These are phyloP conservation scores for Vanrija sp. DNA, from an alignment of 1,284 basidiomycete genomes.

Conservation along the genomic window DNA sequence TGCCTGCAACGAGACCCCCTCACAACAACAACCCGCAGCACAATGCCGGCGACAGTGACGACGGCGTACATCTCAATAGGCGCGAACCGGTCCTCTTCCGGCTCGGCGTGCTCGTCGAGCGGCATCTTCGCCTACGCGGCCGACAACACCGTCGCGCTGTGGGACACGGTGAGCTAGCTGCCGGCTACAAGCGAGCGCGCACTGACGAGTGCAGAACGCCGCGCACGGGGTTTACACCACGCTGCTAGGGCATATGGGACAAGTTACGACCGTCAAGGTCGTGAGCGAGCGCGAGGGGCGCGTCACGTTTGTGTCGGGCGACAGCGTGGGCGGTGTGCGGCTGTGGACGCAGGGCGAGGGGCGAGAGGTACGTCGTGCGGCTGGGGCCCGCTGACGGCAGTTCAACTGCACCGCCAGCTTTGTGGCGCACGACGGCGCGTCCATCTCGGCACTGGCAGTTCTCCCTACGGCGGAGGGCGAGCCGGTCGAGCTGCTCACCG, in stretches of 20 bases:
- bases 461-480: constrained; percentile 17
- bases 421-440: constrained; percentile 61
- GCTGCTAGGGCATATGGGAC: constrained; percentile 66
- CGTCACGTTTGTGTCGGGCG: constrained; percentile 65
- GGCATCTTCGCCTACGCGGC: constrained; percentile 73
- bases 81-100: constrained; percentile 67
- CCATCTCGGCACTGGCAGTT: constrained; percentile 64
- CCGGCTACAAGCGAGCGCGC: not conserved
- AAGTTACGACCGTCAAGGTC: constrained; percentile 74
- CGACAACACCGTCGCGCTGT: constrained; percentile 69
- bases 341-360: constrained; percentile 39
- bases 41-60: constrained; percentile 19
- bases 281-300: constrained; percentile 31
- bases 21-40: not conserved
- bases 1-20: too few species aligned
- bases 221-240: constrained; percentile 61
- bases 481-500: constrained; percentile 59
- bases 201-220: not conserved
- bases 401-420: constrained; percentile 54
- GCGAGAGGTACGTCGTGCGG: constrained; percentile 14
- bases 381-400: constrained; percentile 49
- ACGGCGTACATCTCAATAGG: constrained; percentile 71
- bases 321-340: constrained; percentile 61
- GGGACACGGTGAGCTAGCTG: constrained; percentile 60
- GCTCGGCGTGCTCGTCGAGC: constrained; percentile 55